Evolutionary conservation across 768 basidiomycete species (phyloP).

Genomic region (Sporobolomyces roseus): DNA sequence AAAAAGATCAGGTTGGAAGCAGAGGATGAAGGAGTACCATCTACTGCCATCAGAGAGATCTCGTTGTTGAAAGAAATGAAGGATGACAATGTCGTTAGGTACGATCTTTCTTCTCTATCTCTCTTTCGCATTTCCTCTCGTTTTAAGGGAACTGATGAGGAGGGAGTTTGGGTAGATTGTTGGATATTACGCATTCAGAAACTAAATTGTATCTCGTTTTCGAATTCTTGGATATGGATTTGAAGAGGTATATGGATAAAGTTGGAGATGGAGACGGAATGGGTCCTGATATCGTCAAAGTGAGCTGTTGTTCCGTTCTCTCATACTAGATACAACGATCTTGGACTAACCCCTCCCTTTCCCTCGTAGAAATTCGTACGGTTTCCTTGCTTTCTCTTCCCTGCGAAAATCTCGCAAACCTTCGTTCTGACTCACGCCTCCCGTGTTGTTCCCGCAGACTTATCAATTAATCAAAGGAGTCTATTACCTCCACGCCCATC

Average conservation of each 20-base stretch:
- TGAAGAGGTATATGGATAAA: constrained; percentile 94
- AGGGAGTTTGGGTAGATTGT: constrained; percentile 56
- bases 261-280: constrained; percentile 60
- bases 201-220: constrained; percentile 96
- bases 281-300: constrained; percentile 80
- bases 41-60: constrained; percentile 97
- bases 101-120: constrained; percentile 33
- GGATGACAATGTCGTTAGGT: constrained; percentile 92
- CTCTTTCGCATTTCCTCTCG: background rate
- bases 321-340: too few relatives aligned
- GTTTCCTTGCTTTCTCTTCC: background rate
- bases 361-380: constrained; percentile 38
- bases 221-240: constrained; percentile 92
- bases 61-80: constrained; percentile 93
- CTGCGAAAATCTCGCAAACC: too few relatives aligned
- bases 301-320: constrained; percentile 46
- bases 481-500: constrained; percentile 88
- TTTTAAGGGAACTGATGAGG: background rate
- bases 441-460: constrained; percentile 58
- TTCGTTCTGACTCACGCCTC: too few relatives aligned
- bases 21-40: constrained; percentile 97
- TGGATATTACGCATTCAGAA: constrained; percentile 94
- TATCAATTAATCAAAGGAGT: constrained; percentile 86
- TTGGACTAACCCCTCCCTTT: constrained; percentile 2
- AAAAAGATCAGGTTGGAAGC: constrained; percentile 99